These are phyloP conservation scores for Galeopsis tetrahit DNA, from an alignment of 257 asterid species.

Conservation along the genomic window DNA sequence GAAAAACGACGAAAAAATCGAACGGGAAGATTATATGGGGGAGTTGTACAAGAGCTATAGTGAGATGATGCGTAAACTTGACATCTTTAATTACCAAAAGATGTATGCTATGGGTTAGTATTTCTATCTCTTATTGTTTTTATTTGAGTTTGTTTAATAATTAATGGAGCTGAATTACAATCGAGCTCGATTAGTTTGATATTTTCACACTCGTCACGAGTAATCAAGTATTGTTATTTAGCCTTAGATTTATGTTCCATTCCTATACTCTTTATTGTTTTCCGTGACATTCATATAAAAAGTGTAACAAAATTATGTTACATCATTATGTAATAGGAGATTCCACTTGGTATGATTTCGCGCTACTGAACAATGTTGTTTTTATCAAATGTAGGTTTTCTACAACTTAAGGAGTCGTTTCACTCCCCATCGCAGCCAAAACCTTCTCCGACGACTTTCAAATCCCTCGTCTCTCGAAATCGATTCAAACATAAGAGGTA, in stretches of 20 bases:
- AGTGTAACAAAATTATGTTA: no score
- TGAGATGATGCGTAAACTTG: conserved; percentile 84
- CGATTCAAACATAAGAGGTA: conserved; percentile 51
- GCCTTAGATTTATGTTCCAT: neutral
- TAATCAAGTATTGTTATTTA: no score
- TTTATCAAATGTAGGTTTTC: conserved; percentile 59
- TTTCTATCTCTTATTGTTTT: neutral
- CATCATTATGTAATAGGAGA: no score
- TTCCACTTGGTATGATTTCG: no score
- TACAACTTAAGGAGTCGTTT: conserved; percentile 79
- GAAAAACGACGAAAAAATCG: conserved; percentile 68
- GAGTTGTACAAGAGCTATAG: conserved; percentile 77
- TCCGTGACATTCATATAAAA: no score
- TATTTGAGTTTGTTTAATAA: neutral
- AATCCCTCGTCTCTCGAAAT: conserved; percentile 57
- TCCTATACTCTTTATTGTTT: neutral
- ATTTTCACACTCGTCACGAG: neutral
- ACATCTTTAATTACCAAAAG: conserved; percentile 93
- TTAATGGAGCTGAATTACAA: neutral
- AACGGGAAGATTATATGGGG: conserved; percentile 59
- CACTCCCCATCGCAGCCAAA: conserved; percentile 47
- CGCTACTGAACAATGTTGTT: no score
- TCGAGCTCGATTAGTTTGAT: neutral
- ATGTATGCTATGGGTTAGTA: conserved; percentile 94
- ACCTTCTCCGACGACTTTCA: conserved; percentile 49